Conservation (phyloP, 2,329 filamentous ascomycete species). For the Blastomyces emzantsi region DNA sequence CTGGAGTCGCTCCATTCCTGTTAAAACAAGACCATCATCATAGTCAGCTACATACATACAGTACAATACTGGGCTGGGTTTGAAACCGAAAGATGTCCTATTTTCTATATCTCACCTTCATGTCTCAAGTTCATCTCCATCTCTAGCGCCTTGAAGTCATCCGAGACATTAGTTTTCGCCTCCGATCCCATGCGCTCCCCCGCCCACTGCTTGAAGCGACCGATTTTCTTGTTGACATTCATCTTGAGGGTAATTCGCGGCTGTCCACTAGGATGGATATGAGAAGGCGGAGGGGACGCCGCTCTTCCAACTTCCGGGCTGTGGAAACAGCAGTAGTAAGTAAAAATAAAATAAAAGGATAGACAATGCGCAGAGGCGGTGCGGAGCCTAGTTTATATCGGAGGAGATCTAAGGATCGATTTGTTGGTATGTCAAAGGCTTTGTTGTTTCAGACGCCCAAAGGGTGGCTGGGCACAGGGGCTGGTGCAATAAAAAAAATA, state of each 20-base stretch:
- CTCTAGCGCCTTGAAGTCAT: conserved; percentile 87
- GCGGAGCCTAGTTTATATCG: background rate
- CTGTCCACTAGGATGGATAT: background rate
- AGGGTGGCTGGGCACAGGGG: background rate
- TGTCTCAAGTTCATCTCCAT: conserved; percentile 82
- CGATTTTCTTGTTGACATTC: conserved; percentile 78
- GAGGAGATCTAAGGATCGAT: background rate
- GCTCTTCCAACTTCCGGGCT: background rate
- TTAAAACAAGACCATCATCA: conserved; percentile 6
- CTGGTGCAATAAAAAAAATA: background rate
- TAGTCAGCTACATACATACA: conserved; percentile 14
- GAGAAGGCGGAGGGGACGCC: background rate
- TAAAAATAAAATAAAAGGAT: background rate
- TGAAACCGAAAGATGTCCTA: background rate
- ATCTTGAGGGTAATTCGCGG: conserved; percentile 26
- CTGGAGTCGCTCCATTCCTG: conserved; percentile 86
- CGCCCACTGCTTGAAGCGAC: conserved; percentile 95
- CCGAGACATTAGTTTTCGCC: conserved; percentile 73
- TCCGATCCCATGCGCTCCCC: conserved; percentile 93
- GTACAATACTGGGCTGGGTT: conserved; percentile 2
- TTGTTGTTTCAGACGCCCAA: background rate
- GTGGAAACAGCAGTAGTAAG: background rate
- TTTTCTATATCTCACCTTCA: conserved; percentile 52
- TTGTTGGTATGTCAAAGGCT: background rate
- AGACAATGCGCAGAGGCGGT: background rate